phyloP scores from a whole-genome alignment of 495 filamentous ascomycete genomes.

The Trichocladium uniseriatum region DNA sequence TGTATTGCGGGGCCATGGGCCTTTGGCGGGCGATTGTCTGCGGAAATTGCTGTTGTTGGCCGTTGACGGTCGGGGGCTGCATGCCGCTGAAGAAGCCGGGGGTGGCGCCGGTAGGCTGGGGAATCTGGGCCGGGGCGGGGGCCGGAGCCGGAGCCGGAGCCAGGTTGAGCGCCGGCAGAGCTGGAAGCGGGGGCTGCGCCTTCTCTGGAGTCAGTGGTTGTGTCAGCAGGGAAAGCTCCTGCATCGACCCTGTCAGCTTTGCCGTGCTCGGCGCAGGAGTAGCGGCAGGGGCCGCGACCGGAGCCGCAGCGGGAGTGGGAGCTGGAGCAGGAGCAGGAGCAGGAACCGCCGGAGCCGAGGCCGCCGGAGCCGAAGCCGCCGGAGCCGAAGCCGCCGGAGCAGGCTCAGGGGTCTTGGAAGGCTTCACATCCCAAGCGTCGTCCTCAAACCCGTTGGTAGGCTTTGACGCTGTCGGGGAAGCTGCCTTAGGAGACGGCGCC shows the following conservation, averaged over 20 bases:
- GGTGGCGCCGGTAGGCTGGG: constrained; percentile 44
- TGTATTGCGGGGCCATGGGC: constrained; percentile 58
- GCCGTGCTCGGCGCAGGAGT: constrained; percentile 20
- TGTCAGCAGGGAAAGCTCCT: constrained; percentile 68
- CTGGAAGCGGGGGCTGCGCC: constrained; percentile 41
- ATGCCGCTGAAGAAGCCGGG: constrained; percentile 43
- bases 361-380: no score
- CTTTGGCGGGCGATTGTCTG: constrained; percentile 52
- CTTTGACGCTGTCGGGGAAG: constrained; percentile 39
- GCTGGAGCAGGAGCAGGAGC: constrained; percentile 32
- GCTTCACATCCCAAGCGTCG: constrained; percentile 95
- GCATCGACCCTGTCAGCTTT: constrained; percentile 57
- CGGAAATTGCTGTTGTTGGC: constrained; percentile 33
- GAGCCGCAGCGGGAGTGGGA: constrained; percentile 31
- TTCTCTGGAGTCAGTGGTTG: constrained; percentile 68
- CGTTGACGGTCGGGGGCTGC: constrained; percentile 28
- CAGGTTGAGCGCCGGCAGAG: constrained; percentile 20
- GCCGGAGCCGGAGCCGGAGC: constrained; percentile 29
- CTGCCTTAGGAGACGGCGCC: constrained; percentile 37
- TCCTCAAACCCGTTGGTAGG: constrained; percentile 74
- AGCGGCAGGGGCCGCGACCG: constrained; percentile 14
- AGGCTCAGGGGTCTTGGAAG: constrained; percentile 51
- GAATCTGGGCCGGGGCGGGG: constrained; percentile 33
- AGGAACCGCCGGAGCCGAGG: no score
- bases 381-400: no score